Evolutionary conservation across 2,329 filamentous ascomycete genomes (phyloP), one percentile per base, ranked within the genome.

Genomic region (Calonectria pseudoturangicola): DNA sequence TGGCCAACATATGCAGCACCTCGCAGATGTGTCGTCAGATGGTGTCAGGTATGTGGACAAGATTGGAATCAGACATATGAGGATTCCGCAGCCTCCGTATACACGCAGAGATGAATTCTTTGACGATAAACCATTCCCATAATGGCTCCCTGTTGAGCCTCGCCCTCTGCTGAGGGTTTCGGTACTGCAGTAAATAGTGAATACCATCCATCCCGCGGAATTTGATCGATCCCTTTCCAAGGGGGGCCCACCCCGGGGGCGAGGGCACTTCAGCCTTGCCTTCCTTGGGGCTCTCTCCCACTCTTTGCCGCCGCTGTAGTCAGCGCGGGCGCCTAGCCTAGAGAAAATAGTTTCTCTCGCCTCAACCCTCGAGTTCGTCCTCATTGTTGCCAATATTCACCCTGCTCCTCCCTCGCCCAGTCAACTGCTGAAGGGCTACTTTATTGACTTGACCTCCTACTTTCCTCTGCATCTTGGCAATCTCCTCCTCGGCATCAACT

Each of bases 381-480:
- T 90, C 89, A 73, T 94, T 90, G 81, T 94, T 92, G 84, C 88
- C 93, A 87, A 98, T 93, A 86, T 93, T 96, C 87, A 98, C 95
- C 88, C 95, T 98, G 85, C 93, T 95, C 81, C 96, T 92, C 79
- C 94, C 94, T 82, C 91, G 91, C 80, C 93, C 94, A 75, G 94
- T 96, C 82, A 98, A 92, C 84, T 95, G 93, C 86, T 98, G 95
- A 81, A 98, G 88, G 79, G 94, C 94, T 81, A 98, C 93, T 86
- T 96, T 97, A 87, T 97, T 94, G 83, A 94, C 91, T 86, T 98
- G 96, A 73, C 93, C 92, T 74, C 94, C 94, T 82, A 97, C 93
- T 89, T 98, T 99, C 89, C 94, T 94, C 86, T 98, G 95, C 93
- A 99, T 98, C 87, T 95, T 96, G 83, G 94, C 93, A 82, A 99